Conservation (phyloP, 2,329 filamentous ascomycete genomes). For the Botryosphaeria agaves region DNA sequence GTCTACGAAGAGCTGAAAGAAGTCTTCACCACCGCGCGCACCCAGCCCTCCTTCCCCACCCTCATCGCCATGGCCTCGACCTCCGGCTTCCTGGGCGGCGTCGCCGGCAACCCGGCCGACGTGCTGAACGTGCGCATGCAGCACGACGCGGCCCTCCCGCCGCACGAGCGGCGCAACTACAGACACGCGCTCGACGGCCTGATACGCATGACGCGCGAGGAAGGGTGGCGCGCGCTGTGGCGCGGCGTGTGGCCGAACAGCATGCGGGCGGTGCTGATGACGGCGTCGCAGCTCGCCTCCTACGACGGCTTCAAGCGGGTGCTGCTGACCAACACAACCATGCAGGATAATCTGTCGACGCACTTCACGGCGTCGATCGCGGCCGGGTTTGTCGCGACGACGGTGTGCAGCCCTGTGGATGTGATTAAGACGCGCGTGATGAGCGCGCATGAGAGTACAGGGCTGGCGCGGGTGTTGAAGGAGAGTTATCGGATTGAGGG, state of each 20-base stretch:
- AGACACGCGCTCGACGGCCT: constrained; percentile 76
- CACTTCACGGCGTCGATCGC: constrained; percentile 66
- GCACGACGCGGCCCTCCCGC: constrained; percentile 65
- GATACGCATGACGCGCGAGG: constrained; percentile 68
- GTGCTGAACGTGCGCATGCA: constrained; percentile 98
- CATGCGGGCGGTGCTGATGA: constrained; percentile 72
- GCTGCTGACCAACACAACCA: constrained; percentile 46
- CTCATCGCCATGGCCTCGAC: constrained; percentile 68
- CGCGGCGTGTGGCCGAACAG: constrained; percentile 74
- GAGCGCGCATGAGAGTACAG: constrained; percentile 41
- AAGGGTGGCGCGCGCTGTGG: constrained; percentile 63
- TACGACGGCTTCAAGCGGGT: constrained; percentile 69
- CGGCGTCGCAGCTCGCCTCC: constrained; percentile 63
- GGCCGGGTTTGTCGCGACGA: constrained; percentile 70
- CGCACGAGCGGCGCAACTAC: constrained; percentile 66
- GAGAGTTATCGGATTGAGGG: constrained; percentile 58
- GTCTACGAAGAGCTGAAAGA: constrained; percentile 89
- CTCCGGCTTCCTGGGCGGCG: constrained; percentile 75
- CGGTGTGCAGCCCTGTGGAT: constrained; percentile 69
- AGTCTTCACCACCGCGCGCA: constrained; percentile 34
- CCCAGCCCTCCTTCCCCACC: constrained; percentile 49
- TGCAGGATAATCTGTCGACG: constrained; percentile 51
- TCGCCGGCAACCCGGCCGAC: constrained; percentile 87
- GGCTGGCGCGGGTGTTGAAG: constrained; percentile 41
- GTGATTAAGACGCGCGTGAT: constrained; percentile 83